Conservation (phyloP, 1,284 basidiomycete genomes). For the Chalciporus sp. region DNA sequence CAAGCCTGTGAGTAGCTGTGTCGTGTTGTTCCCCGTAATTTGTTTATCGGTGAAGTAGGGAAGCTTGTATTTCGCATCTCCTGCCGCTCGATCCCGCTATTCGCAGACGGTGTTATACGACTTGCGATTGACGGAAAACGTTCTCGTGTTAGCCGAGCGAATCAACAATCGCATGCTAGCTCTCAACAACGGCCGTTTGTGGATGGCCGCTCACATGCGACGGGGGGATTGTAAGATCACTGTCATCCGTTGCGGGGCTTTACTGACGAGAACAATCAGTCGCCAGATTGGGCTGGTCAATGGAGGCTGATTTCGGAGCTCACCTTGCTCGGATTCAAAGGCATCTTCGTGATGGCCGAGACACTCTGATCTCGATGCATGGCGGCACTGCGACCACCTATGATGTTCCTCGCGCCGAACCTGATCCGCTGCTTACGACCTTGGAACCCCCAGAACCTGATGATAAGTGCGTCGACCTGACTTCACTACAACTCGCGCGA, state of each 20-base stretch:
- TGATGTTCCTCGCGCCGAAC: constrained; percentile 27
- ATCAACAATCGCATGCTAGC: constrained; percentile 39
- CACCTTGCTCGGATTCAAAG: constrained; percentile 42
- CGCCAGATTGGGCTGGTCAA: constrained; percentile 37
- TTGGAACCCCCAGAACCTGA: constrained; percentile 27
- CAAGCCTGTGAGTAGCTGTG: constrained; percentile 40
- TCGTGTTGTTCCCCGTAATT: neutral
- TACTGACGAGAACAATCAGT: constrained; percentile 21
- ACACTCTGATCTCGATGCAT: constrained; percentile 28
- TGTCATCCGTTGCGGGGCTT: neutral
- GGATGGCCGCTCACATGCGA: constrained; percentile 52
- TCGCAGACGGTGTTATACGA: constrained; percentile 39
- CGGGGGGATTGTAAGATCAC: constrained; percentile 45
- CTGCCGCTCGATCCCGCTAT: constrained; percentile 34
- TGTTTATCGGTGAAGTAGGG: constrained; percentile 31
- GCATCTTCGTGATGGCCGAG: constrained; percentile 35
- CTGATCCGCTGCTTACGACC: constrained; percentile 24
- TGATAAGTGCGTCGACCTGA: constrained; percentile 23
- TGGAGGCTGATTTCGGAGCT: constrained; percentile 32
- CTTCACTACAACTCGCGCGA: neutral
- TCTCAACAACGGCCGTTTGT: constrained; percentile 39
- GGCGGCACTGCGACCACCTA: constrained; percentile 23
- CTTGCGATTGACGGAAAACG: constrained; percentile 33
- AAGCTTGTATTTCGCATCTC: constrained; percentile 41
- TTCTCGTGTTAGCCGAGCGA: constrained; percentile 36